These are phyloP conservation scores for Leccinum ochraceum DNA, from an alignment of 768 basidiomycete species.

Conservation along the genomic window DNA sequence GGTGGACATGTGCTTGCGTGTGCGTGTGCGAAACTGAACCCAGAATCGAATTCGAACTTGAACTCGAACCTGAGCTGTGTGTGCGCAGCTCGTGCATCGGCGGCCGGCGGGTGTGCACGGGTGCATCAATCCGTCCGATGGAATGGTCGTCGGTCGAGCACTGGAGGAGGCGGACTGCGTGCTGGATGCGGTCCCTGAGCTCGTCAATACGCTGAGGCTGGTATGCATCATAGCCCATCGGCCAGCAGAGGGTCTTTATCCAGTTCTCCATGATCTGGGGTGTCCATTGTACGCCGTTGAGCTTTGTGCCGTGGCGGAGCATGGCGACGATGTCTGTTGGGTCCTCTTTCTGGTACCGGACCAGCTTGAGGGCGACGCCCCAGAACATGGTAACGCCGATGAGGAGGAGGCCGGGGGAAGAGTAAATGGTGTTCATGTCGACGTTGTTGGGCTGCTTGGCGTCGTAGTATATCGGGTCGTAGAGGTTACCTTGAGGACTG, in stretches of 20 bases:
- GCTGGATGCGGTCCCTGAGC: slow-evolving; percentile 51
- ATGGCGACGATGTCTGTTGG: slow-evolving; percentile 67
- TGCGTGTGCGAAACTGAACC: neutral
- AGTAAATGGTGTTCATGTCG: slow-evolving; percentile 56
- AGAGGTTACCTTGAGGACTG: slow-evolving; percentile 32
- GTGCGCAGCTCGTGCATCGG: slow-evolving; percentile 15
- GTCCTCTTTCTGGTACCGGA: slow-evolving; percentile 64
- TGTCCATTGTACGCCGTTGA: slow-evolving; percentile 58
- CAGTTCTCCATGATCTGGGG: slow-evolving; percentile 53
- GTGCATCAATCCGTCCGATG: neutral
- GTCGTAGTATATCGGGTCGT: slow-evolving; percentile 63
- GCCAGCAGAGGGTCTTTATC: slow-evolving; percentile 57
- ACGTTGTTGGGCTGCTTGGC: slow-evolving; percentile 53
- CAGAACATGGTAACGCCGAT: slow-evolving; percentile 70
- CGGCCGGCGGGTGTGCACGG: slow-evolving; percentile 5
- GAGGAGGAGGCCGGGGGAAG: slow-evolving; percentile 52
- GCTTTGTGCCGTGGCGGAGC: slow-evolving; percentile 57
- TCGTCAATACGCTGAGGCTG: slow-evolving; percentile 44
- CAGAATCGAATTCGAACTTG: neutral
- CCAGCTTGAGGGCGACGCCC: slow-evolving; percentile 72
- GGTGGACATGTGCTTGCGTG: neutral
- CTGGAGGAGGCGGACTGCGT: slow-evolving; percentile 45
- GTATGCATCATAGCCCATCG: slow-evolving; percentile 61
- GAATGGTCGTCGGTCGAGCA: slow-evolving; percentile 19
- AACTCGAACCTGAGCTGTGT: neutral